Conservation (phyloP, 1,139 yeast species). For the Geotrichum carabidarum region DNA sequence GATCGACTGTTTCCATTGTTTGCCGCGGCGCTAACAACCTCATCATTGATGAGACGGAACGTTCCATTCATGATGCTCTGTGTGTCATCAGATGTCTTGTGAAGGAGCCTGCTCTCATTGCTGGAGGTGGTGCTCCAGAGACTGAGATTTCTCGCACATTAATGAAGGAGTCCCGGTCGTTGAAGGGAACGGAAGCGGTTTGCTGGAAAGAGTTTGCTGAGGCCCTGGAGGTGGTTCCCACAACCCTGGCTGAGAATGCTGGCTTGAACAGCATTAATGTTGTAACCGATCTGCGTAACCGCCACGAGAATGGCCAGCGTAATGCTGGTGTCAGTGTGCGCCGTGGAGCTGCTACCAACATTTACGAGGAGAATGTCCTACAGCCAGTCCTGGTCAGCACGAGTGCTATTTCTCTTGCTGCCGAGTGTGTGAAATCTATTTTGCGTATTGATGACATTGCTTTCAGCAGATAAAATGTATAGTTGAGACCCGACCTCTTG, state of each 20-base stretch:
- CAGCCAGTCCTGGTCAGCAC: constrained; percentile 95
- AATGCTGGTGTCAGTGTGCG: constrained; percentile 96
- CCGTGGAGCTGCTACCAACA: constrained; percentile 88
- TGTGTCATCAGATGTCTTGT: constrained; percentile 96
- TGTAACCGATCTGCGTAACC: constrained; percentile 87
- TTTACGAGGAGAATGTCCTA: constrained; percentile 86
- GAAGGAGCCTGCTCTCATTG: constrained; percentile 87
- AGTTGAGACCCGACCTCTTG: background rate
- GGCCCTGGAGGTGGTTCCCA: constrained; percentile 93
- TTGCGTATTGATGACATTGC: constrained; percentile 95
- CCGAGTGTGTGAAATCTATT: constrained; percentile 93
- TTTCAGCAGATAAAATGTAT: constrained; percentile 51
- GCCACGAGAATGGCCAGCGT: constrained; percentile 84
- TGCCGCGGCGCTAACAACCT: constrained; percentile 92
- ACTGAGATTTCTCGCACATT: constrained; percentile 83
- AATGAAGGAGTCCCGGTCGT: constrained; percentile 67
- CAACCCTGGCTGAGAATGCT: constrained; percentile 96
- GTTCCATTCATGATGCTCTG: constrained; percentile 93
- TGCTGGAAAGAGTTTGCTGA: constrained; percentile 95
- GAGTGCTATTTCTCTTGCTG: constrained; percentile 87
- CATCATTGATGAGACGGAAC: constrained; percentile 90
- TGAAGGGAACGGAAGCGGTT: constrained; percentile 88
- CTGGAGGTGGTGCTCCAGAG: constrained; percentile 99
- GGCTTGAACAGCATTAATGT: constrained; percentile 93
- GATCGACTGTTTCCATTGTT: constrained; percentile 82